Percentiles rank a stretch among this genome's conserved stretches.
phyloP scores from a whole-genome alignment of 768 basidiomycete species.

The Termitomyces sp. region DNA sequence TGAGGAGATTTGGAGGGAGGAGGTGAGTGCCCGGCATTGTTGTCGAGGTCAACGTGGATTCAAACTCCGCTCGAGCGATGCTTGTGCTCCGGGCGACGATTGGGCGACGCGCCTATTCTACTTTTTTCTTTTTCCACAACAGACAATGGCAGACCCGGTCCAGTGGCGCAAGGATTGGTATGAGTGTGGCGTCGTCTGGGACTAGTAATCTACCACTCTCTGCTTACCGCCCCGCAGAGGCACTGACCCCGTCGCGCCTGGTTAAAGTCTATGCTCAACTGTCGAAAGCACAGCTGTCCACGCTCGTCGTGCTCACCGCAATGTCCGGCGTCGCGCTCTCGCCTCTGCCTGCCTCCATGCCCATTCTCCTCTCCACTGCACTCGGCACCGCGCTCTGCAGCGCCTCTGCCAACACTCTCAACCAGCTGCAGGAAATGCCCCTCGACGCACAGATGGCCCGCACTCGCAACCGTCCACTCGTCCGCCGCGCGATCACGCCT shows the following conservation, averaged over 20 bases:
- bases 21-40: constrained; percentile 74
- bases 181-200: background rate
- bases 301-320: constrained; percentile 81
- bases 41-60: background rate
- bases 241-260: constrained; percentile 46
- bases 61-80: constrained; percentile 16
- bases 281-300: constrained; percentile 79
- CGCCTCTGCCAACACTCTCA: constrained; percentile 90
- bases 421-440: constrained; percentile 92
- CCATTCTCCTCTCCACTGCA: constrained; percentile 82
- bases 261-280: constrained; percentile 73
- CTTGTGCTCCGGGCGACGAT: constrained; percentile 1
- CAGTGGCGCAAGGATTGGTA: too few relatives aligned
- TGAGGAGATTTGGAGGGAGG: constrained; percentile 92
- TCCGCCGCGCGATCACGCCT: constrained; percentile 78
- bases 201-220: constrained; percentile 16
- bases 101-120: constrained; percentile 20
- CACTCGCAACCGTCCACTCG: constrained; percentile 84
- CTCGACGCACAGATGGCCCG: constrained; percentile 96
- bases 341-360: constrained; percentile 79
- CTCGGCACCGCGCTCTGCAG: constrained; percentile 87
- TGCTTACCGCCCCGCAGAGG: constrained; percentile 31
- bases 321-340: constrained; percentile 93
- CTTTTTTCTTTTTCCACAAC: constrained; percentile 66
- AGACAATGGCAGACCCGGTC: constrained; percentile 37